These are phyloP conservation scores for Hypoxylon rickii DNA, from an alignment of 495 filamentous ascomycete genomes.

Conservation along the genomic window DNA sequence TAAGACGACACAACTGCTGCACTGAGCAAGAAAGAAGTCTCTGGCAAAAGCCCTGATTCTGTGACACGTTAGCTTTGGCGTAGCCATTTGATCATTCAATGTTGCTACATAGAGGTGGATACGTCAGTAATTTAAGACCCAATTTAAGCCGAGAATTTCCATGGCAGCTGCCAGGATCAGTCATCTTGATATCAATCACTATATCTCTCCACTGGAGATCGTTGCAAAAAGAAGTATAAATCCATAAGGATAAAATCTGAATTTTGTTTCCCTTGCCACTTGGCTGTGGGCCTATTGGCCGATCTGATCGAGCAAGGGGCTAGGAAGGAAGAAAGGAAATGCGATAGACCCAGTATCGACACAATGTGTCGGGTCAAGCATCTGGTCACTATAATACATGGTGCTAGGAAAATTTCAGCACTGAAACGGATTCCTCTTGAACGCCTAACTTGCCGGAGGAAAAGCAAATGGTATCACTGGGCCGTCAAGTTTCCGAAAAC, in stretches of 20 bases:
- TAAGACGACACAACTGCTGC: background rate
- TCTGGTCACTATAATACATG: constrained; percentile 36
- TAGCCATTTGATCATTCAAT: background rate
- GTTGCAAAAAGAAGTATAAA: background rate
- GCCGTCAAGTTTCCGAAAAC: constrained; percentile 9
- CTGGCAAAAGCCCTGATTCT: constrained; percentile 16
- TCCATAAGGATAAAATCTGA: constrained; percentile 1
- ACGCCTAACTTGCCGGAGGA: constrained; percentile 2
- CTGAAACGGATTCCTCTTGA: background rate
- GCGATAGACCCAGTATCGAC: constrained; percentile 5
- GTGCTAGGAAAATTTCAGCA: constrained; percentile 2
- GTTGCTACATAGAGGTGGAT: background rate
- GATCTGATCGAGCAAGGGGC: constrained; percentile 26
- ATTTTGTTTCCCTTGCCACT: constrained; percentile 37
- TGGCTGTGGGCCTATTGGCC: constrained; percentile 22
- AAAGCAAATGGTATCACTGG: constrained; percentile 19
- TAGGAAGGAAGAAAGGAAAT: background rate
- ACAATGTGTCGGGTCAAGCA: constrained; percentile 7
- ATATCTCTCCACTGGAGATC: constrained; percentile 32
- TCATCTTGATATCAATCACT: constrained; percentile 18
- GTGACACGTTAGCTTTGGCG: constrained; percentile 20
- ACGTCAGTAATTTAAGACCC: too few relatives aligned
- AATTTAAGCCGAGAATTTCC: background rate
- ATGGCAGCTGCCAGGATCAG: background rate
- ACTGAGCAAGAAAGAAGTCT: too few relatives aligned